Base-by-base conservation (phyloP, 2,329 filamentous ascomycete species). In the Colletotrichum euphorbiae region DNA sequence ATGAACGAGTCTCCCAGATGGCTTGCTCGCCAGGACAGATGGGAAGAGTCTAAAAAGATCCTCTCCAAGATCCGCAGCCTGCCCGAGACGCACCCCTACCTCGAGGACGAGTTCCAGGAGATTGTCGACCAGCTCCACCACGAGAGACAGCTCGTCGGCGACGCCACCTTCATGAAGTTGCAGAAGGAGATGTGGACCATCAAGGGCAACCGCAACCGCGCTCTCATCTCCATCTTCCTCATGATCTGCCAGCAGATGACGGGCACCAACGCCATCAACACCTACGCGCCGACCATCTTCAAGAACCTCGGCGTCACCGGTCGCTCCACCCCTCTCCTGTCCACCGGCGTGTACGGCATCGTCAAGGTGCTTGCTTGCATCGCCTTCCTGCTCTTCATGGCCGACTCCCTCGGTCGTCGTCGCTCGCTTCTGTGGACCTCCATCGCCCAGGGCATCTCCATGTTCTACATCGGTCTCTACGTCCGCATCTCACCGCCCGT, bases 171-270 rank as follows among this genome's bases (percentile, higher is more conserved):
- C 72, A 85, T 83, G 83, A 86, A 88, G 71, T 75, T 88, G 19
- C 82, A 86, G 72, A 85, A 81, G 71, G 88, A 89, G 75, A 88
- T 88, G 83, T 90, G 85, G 83, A 78, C 81, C 12, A 84, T 87
- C 69, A 75, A 79, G n/a, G 81, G 80, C 3, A 86, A 90, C 77
- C 81, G 88, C 57, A 87, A 88, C 73, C 82, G 88, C 45, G 85
- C 83, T 1, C 76, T 89, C 19, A 82, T 90, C 57, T 88, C 85
- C 68, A 87, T 91, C 69, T 58, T 75, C 19, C 75, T 83, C 61
- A 78, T 87, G 87, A 80, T 90, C 60, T 90, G 87, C 75, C 89
- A 90, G 75, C 88, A 90, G 74, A 88, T 90, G 85, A 90, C 88
- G 0, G 87, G 87, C 4, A 74, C 73, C 7, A 74, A 74, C 50